Conservation (phyloP, 305 asterid genomes). For the Striga hermonthica region DNA sequence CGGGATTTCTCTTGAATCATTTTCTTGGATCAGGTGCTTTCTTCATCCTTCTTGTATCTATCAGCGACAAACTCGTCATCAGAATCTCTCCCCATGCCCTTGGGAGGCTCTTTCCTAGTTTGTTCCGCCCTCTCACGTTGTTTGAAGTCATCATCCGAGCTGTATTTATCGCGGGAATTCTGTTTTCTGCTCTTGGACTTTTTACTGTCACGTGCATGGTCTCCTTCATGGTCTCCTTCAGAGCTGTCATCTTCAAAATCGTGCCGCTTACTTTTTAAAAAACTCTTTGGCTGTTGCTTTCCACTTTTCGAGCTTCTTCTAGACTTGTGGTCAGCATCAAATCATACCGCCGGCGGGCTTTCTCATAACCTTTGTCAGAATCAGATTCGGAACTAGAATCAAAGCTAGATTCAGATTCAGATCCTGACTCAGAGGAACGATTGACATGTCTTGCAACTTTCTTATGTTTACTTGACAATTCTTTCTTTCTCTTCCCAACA, state of each 20-base stretch:
- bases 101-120: conserved; percentile 18
- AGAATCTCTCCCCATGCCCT: conserved; percentile 38
- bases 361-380: conserved; percentile 30
- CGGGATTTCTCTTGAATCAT: conserved; percentile 18
- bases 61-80: conserved; percentile 37
- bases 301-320: conserved; percentile 7
- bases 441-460: conserved; percentile 37
- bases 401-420: conserved; percentile 46
- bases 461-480: conserved; percentile 39
- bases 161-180: conserved; percentile 30
- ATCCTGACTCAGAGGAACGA: conserved; percentile 45
- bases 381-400: conserved; percentile 52
- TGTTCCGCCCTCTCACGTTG: conserved; percentile 23
- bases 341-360: conserved; percentile 33
- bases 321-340: conserved; percentile 27
- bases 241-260: conserved; percentile 38
- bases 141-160: conserved; percentile 28
- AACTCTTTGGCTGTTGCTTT: conserved; percentile 28
- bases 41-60: conserved; percentile 27
- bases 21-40: conserved; percentile 30
- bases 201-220: conserved; percentile 10
- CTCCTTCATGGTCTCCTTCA: conserved; percentile 25
- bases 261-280: conserved; percentile 30
- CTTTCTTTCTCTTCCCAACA: conserved; percentile 37
- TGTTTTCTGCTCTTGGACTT: conserved; percentile 23